Evolutionary conservation across 345 rosid species (phyloP), one percentile per base, ranked within the genome.

Genomic region (Carallia pectinifolia): DNA sequence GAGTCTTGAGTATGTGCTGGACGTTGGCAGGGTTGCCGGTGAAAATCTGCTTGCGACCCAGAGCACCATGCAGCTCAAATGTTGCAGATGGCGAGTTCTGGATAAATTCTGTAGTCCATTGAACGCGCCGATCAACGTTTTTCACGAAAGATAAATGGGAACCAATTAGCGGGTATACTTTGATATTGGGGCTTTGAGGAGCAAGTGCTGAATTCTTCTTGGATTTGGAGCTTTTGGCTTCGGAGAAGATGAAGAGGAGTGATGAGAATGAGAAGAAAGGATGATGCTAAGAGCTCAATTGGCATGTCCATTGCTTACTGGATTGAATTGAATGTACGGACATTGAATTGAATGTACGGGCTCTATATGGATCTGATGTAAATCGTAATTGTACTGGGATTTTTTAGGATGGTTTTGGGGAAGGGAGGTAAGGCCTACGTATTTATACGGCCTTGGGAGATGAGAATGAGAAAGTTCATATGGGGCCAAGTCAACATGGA

Each of bases 1-100:
- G 76, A 10, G 90, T 81, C 73, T 89, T 89, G 79, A 89, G 92
- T 0, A 89, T 80, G 64, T 80, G 88, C 71, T 82, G 83, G 63
- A 91, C 90, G 56, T 83, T 85, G 18, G 76, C 74, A 0, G 92
- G 92, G 68, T 91, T 82, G 1, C 86, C 90, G n/a, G 93, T 91
- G 76, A 78, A 58, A 69, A 81, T 58, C 18, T 67, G 77, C 31
- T 71, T 72, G 60, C 1, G 50, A 15, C 85, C 87, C 13, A 84
- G 64, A 9, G 80, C 77, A 61, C 79, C 73, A 64, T 76, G 74
- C 54, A 87, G 77, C 69, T 67, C 27, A 34, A 84, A 85, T 23
- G 91, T 87, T n/a, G 88, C 81, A 1, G 88, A 74, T 27, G 86
- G 86, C 12, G 85, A 84, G 76, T 58, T 64, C 15, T 74, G 82